Percentiles rank a stretch among this genome's conserved stretches.
Conservation (phyloP, 164 flowering plant genomes). For the Piper betle region DNA sequence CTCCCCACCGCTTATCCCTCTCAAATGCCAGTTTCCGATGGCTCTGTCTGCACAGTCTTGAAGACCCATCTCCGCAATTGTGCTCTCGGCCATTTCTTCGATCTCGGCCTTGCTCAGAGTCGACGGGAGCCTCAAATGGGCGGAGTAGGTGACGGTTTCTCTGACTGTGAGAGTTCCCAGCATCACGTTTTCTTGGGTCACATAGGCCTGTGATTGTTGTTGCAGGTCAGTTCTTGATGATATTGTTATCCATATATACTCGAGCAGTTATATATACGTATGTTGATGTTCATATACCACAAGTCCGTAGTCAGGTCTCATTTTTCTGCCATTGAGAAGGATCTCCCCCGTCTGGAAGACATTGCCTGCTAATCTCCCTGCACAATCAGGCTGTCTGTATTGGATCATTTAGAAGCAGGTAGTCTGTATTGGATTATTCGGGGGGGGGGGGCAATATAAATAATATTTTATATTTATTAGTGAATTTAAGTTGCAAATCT, state of each 20-base stretch:
- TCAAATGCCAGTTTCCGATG: conserved; percentile 68
- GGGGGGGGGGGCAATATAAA: no score
- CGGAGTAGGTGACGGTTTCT: conserved; percentile 63
- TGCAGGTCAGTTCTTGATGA: not conserved
- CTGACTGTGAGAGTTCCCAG: conserved; percentile 63
- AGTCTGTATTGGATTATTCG: no score
- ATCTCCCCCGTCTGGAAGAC: conserved; percentile 55
- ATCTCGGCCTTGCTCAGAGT: conserved; percentile 32
- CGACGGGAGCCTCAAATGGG: conserved; percentile 47
- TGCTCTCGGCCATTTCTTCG: conserved; percentile 31
- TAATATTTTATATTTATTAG: no score
- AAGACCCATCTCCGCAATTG: conserved; percentile 57
- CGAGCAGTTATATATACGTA: no score
- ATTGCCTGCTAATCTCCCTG: conserved; percentile 58
- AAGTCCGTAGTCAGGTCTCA: conserved; percentile 35
- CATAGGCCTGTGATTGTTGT: conserved; percentile 55
- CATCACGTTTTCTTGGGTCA: conserved; percentile 64
- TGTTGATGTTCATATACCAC: conserved; percentile 46
- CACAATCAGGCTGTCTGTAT: no score
- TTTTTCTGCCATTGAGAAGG: conserved; percentile 58
- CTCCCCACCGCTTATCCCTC: conserved; percentile 81
- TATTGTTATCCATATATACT: not conserved
- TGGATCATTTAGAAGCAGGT: no score
- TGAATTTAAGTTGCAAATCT: no score
- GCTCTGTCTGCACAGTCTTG: conserved; percentile 47